Base-by-base conservation (phyloP, 2,329 filamentous ascomycete genomes). In the Ilyonectria sp. region DNA sequence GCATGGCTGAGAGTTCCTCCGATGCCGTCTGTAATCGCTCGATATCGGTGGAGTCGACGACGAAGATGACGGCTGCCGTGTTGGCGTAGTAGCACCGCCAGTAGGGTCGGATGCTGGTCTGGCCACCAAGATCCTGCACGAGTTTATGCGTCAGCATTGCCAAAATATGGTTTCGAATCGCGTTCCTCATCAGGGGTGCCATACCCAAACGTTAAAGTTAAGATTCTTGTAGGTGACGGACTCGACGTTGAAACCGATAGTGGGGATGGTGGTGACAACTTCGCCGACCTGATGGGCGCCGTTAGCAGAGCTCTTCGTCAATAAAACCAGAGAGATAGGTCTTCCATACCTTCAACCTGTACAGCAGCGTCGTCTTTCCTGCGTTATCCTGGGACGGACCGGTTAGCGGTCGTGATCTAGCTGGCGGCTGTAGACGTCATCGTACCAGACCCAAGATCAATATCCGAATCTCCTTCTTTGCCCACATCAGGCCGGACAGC, bases 31-130 rank as follows among this genome's bases (percentile, higher is more conserved):
- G 91, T 72, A 99, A 85, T 71, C 96, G 93, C 78, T 98, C 95
- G 78, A 98, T 97, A 86, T 99, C 96, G 74, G 96, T 99, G 47
- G 93, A 96, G 82, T 99, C 96, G 79, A 99, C 95, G 69, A 99
- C 96, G 85, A 99, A 99, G 78, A 99, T 95, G 73, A 99, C 96
- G 19, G 96, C 96, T 33, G 96, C 95, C 1, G 96, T 99, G 85
- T 99, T 98, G 79, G 95, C 94, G 80, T 98, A 99, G 87, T 99
- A 99, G 85, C 96, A 99, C 81, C 96, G 90, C 96, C 96, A 99
- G 86, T 99, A 99, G 2, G 96, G 96, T 73, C 96, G 90, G 81
- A 99, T 99, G 74, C 93, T 97, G n/a, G 96, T 99, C 86, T 99
- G 96, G 44, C 96, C 96, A 78, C 96, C 95, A 54, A 98, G 88